Base-by-base conservation (phyloP, 108 stramenopile species). In the Cyclotella distinguenda region DNA sequence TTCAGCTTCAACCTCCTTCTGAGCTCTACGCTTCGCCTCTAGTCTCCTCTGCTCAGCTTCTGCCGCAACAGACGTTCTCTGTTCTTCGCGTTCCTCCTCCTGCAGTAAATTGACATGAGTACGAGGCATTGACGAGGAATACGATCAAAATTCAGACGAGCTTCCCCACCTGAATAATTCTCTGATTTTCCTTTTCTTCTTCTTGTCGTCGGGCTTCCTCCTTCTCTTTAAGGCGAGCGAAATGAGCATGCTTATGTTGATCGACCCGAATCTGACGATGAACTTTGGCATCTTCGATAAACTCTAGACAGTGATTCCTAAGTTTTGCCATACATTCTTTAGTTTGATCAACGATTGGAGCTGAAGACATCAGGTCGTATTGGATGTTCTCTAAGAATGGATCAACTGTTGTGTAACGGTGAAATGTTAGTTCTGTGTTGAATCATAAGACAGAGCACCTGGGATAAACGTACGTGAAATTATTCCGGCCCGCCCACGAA, bases 321-420 rank as follows among this genome's bases (percentile, higher is more conserved):
- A 77, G 35, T 8, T 30, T 10, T 26, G 30, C 43, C 35, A 64
- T 64, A n/a, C 68, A 57, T 7, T 23, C 49, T 30, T 52, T 40
- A n/a, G 61, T 59, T 48, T 70, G 76, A 16, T 60, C 58, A 12
- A 54, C 64, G 30, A 77, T 23, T 18, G 76, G 63, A 12, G 43
- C 16, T 6, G 64, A 42, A 6, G 68, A 65, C 13, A 35, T 50
- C 48, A 57, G 55, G 33, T 77, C 64, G 36, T 65, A 64, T 25
- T 52, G 58, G 13, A 70, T 59, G 30, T 65, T 65, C 57, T 77
- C 64, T 34, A 77, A 56, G 16, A 70, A 32, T 4, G 68, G 61
- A 34, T 77, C 76, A 26, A 26, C 74, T 76, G 35, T 60, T 30
- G 9, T 23, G 52, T n/a, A 53, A 12, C 16, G 27, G n/a, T 5